Conservation (phyloP, 2,329 filamentous ascomycete species). For the Monilinia laxa region DNA sequence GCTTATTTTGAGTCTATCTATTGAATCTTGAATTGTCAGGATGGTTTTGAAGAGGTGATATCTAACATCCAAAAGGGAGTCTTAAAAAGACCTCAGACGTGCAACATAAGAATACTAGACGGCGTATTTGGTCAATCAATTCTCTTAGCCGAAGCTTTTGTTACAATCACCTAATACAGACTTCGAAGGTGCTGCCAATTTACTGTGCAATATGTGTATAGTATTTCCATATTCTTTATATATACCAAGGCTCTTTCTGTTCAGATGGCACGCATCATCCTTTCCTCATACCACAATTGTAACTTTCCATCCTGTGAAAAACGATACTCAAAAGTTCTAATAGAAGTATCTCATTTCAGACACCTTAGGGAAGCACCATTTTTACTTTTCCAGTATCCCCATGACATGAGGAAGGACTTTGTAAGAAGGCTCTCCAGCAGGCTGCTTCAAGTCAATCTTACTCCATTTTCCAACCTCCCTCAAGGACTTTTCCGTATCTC, state of each 20-base stretch:
- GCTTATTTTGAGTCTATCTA: not conserved
- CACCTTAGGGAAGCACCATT: too few species aligned
- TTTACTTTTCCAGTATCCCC: constrained; percentile 36
- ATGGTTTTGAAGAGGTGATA: not conserved
- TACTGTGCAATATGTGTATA: too few species aligned
- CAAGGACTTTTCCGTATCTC: constrained; percentile 34
- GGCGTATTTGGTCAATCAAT: not conserved
- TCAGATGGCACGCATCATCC: not conserved
- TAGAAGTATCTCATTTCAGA: too few species aligned
- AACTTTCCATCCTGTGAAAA: too few species aligned
- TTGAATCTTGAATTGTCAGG: not conserved
- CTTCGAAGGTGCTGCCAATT: not conserved
- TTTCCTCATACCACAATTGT: not conserved
- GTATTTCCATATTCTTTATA: not conserved
- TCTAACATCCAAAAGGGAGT: not conserved
- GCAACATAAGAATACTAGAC: not conserved
- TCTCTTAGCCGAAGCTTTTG: not conserved
- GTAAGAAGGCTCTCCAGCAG: constrained; percentile 31
- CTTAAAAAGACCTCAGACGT: not conserved
- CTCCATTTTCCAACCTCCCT: constrained; percentile 34
- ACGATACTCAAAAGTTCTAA: not conserved
- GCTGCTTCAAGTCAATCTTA: constrained; percentile 35
- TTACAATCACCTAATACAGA: not conserved
- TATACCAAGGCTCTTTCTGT: too few species aligned
- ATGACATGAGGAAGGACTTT: constrained; percentile 35